These are phyloP conservation scores for Acer negundo DNA, from an alignment of 345 rosid species.

Conservation along the genomic window DNA sequence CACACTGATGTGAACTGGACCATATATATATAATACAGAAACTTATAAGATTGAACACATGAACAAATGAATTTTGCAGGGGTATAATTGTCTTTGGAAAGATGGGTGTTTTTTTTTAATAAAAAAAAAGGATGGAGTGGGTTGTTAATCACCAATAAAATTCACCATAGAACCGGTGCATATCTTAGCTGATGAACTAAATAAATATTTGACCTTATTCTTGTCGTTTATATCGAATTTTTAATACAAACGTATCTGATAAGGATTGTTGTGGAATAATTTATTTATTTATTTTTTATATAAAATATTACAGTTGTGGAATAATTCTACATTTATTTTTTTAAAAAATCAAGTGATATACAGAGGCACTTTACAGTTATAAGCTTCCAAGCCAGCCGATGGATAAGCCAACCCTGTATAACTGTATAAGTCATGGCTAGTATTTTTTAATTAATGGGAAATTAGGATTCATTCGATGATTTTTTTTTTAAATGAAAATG, in stretches of 20 bases:
- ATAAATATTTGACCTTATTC: slow-evolving; percentile 28
- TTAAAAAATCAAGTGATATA: not conserved
- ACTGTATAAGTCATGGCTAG: not conserved
- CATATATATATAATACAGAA: not conserved
- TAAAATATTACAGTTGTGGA: not conserved
- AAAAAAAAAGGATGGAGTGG: not conserved
- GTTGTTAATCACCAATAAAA: slow-evolving; percentile 10
- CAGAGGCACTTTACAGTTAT: not conserved
- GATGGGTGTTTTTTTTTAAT: not conserved
- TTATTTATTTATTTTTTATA: not conserved
- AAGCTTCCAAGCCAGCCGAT: no score
- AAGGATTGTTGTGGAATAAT: not conserved
- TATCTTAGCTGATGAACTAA: slow-evolving; percentile 19
- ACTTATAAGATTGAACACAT: not conserved
- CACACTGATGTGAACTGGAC: no score
- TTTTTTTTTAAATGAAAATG: no score
- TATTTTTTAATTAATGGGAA: no score
- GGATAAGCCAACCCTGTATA: no score
- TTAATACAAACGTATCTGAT: not conserved
- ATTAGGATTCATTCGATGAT: no score
- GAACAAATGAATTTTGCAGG: not conserved
- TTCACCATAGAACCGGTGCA: not conserved
- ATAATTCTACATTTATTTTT: not conserved
- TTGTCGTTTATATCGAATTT: slow-evolving; percentile 1
- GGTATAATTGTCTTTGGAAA: not conserved